A percentile compares a stretch with the other conserved stretches of the same genome.
These are phyloP conservation scores for Cryptosporidium ryanae DNA, from an alignment of 169 alveolate species.

Conservation along the genomic window DNA sequence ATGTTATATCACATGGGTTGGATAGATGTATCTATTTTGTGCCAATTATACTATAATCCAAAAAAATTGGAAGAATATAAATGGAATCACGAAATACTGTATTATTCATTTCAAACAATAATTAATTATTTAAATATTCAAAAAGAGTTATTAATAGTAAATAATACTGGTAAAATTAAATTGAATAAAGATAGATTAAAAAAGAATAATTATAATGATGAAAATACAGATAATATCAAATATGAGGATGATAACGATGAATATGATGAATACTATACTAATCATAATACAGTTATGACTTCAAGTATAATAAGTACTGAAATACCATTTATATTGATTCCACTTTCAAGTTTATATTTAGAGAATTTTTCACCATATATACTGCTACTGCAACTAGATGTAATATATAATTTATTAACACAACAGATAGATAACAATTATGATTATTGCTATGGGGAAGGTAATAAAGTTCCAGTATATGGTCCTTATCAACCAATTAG, in stretches of 20 bases:
- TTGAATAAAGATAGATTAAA: too few relatives aligned
- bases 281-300: neutral
- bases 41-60: slow-evolving; percentile 59
- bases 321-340: slow-evolving; percentile 55
- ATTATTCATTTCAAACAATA: slow-evolving; percentile 63
- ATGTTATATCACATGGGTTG: slow-evolving; percentile 70
- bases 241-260: neutral
- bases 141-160: slow-evolving; percentile 31
- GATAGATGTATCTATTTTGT: slow-evolving; percentile 53
- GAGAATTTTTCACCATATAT: slow-evolving; percentile 72
- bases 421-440: slow-evolving; percentile 46
- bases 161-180: neutral
- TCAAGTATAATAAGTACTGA: slow-evolving; percentile 11
- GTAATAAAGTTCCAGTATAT: slow-evolving; percentile 35
- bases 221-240: too few relatives aligned
- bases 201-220: too few relatives aligned
- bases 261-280: neutral
- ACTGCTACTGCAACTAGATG: slow-evolving; percentile 38
- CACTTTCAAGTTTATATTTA: slow-evolving; percentile 57
- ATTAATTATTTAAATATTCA: slow-evolving; percentile 16
- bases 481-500: slow-evolving; percentile 67
- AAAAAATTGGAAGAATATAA: slow-evolving; percentile 20
- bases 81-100: slow-evolving; percentile 72
- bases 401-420: slow-evolving; percentile 51
- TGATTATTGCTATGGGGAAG: slow-evolving; percentile 2